Base-by-base conservation (phyloP, 495 filamentous ascomycete species). In the Penicillium paradoxum region DNA sequence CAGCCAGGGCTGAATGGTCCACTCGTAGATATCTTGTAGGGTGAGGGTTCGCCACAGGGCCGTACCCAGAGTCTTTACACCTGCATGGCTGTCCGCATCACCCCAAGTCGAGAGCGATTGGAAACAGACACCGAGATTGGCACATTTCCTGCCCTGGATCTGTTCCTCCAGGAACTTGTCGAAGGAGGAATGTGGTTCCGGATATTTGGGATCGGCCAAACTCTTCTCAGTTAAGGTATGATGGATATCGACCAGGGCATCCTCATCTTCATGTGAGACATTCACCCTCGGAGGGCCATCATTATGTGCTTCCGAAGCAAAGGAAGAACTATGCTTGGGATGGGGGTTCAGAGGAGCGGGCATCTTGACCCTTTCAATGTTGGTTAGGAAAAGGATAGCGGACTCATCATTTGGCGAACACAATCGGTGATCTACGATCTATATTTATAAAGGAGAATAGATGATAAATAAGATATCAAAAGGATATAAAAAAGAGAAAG, bases 31-130 rank as follows among this genome's bases (percentile, higher is more conserved):
- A 56, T 72, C 69, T 22, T 61, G 67, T 10, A 69, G 53, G 0
- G 65, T 72, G 14, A 72, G 30, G 1, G 69, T 70, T 2, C 69
- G 67, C 69, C 69, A 72, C 17, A 72, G 57, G 0, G 69, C 62
- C 1, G 62, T 67, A 6, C 63, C 67, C 19, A 72, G 34, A 0
- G 67, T 72, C 49, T 72, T 72, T 27, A 72, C 51, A 39, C 57
- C 54, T 11, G 51, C 57, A 51, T 72, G 69, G 25, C 58, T 61
- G 29, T 56, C 57, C 4, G 65, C 65, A 15, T 65, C 62, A 13
- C 67, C 69, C 69, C 69, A 72, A 0, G 67, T 69, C 21, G 69
- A 70, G n/a, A 72, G 54, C 2, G 65, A 66, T 41, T 70, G 63
- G 41, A 72, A 72, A 48, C 65, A 66, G 1, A 72, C 67, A 15